phyloP scores from a whole-genome alignment of 345 rosid genomes.

The Trapa incisa region DNA sequence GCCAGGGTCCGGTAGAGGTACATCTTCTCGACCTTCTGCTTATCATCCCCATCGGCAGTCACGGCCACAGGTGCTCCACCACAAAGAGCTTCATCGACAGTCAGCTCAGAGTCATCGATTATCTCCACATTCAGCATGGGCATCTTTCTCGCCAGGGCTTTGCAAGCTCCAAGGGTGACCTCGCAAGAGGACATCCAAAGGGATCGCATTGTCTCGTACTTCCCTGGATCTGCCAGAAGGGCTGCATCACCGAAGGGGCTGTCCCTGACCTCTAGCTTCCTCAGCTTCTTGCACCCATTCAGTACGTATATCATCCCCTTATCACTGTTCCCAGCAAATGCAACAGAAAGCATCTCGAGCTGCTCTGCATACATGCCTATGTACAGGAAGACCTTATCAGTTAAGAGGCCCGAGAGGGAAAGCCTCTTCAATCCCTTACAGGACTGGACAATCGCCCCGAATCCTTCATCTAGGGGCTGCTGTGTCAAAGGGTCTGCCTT shows the following conservation, averaged over 20 bases:
- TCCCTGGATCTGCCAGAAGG: slow-evolving; percentile 64
- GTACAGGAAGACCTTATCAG: slow-evolving; percentile 73
- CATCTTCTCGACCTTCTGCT: slow-evolving; percentile 60
- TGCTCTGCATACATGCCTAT: slow-evolving; percentile 73
- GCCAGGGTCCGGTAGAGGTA: slow-evolving; percentile 73
- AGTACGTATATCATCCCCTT: slow-evolving; percentile 74
- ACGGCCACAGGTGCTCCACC: not conserved
- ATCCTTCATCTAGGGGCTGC: slow-evolving; percentile 85
- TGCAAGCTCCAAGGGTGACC: slow-evolving; percentile 87
- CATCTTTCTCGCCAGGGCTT: slow-evolving; percentile 49
- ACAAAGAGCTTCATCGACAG: slow-evolving; percentile 6
- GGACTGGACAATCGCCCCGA: slow-evolving; percentile 78
- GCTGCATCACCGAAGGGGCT: slow-evolving; percentile 79
- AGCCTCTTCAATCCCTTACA: slow-evolving; percentile 63
- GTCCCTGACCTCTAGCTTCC: slow-evolving; percentile 84
- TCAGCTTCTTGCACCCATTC: slow-evolving; percentile 80
- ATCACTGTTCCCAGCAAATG: slow-evolving; percentile 84
- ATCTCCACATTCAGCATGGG: slow-evolving; percentile 81
- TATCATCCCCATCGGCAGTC: slow-evolving; percentile 17
- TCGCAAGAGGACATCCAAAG: slow-evolving; percentile 99
- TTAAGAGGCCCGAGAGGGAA: slow-evolving; percentile 66
- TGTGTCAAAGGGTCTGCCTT: slow-evolving; percentile 60
- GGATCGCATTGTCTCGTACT: slow-evolving; percentile 99
- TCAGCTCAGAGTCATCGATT: slow-evolving; percentile 46
- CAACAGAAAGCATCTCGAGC: slow-evolving; percentile 92